phyloP scores from a whole-genome alignment of 1,284 basidiomycete species.

The Sporisorium exsertum region DNA sequence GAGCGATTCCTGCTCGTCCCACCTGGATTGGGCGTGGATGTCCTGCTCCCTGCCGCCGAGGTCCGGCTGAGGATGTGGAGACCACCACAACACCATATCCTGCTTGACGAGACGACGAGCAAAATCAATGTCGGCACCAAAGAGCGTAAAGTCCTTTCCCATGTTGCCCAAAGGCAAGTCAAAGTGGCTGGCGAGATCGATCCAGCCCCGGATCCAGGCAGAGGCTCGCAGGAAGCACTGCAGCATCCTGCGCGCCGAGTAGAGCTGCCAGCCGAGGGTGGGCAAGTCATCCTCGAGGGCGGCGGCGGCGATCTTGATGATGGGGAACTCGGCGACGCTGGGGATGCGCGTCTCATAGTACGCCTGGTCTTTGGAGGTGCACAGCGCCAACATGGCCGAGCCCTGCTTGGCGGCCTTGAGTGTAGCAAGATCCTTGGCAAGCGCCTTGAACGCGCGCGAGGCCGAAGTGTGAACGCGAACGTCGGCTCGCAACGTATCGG shows the following conservation, averaged over 20 bases:
- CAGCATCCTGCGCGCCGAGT: constrained; percentile 78
- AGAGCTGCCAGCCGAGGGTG: constrained; percentile 73
- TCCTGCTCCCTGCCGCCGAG: constrained; percentile 94
- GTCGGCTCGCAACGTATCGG: constrained; percentile 78
- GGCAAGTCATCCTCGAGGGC: constrained; percentile 77
- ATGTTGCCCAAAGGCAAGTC: constrained; percentile 91
- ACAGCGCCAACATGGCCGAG: constrained; percentile 81
- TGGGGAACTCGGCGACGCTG: constrained; percentile 82
- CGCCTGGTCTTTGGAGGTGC: constrained; percentile 83
- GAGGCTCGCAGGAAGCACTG: constrained; percentile 84
- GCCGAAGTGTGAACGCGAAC: constrained; percentile 83
- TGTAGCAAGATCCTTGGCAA: constrained; percentile 86
- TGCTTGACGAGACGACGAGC: constrained; percentile 85
- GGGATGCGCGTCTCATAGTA: constrained; percentile 85
- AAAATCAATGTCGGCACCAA: constrained; percentile 90
- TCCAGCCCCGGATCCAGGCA: constrained; percentile 82
- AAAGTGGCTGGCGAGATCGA: constrained; percentile 87
- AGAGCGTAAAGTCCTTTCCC: constrained; percentile 86
- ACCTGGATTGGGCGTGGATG: constrained; percentile 72
- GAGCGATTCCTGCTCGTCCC: constrained; percentile 76
- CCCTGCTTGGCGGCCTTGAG: constrained; percentile 76
- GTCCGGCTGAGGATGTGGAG: constrained; percentile 80
- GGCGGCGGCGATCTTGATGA: constrained; percentile 84
- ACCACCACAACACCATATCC: constrained; percentile 98
- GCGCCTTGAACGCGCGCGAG: constrained; percentile 82